phyloP scores from a whole-genome alignment of 805 yeast species.

The Metschnikowia lachancei region DNA sequence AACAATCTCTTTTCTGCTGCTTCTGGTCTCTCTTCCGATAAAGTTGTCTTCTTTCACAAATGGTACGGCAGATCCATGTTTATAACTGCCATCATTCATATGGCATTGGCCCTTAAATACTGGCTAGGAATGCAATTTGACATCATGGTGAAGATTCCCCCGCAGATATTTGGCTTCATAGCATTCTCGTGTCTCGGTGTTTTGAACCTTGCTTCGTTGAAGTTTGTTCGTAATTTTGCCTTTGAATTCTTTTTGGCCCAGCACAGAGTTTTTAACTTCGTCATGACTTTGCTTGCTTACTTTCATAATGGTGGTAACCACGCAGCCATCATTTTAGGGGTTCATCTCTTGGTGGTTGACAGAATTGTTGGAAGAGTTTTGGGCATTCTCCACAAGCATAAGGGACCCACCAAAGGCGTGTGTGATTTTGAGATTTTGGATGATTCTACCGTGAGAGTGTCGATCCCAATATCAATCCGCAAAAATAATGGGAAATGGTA shows the following conservation, averaged over 20 bases:
- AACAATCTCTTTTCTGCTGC: conserved; percentile 38
- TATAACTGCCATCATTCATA: conserved; percentile 35
- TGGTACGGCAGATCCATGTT: conserved; percentile 46
- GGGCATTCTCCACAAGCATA: conserved; percentile 31
- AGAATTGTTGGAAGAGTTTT: conserved; percentile 32
- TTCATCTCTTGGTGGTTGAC: conserved; percentile 44
- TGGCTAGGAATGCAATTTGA: conserved; percentile 41
- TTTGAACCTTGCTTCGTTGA: conserved; percentile 36
- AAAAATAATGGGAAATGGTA: conserved; percentile 26
- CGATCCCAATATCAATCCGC: conserved; percentile 33
- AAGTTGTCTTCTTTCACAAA: conserved; percentile 39
- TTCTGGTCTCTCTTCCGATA: conserved; percentile 43
- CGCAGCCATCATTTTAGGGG: conserved; percentile 38
- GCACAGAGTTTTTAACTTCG: conserved; percentile 40
- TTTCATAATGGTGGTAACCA: conserved; percentile 40
- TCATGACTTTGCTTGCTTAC: conserved; percentile 42
- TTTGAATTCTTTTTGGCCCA: conserved; percentile 45
- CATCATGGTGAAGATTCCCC: conserved; percentile 45
- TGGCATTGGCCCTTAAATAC: conserved; percentile 31
- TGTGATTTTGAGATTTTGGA: conserved; percentile 41
- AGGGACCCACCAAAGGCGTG: conserved; percentile 38
- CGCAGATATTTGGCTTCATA: conserved; percentile 50
- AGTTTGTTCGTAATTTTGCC: conserved; percentile 36
- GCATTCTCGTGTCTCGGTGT: conserved; percentile 39
- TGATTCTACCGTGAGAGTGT: conserved; percentile 38